phyloP scores from a whole-genome alignment of 805 yeast species.

The Komagataella mondaviorum region DNA sequence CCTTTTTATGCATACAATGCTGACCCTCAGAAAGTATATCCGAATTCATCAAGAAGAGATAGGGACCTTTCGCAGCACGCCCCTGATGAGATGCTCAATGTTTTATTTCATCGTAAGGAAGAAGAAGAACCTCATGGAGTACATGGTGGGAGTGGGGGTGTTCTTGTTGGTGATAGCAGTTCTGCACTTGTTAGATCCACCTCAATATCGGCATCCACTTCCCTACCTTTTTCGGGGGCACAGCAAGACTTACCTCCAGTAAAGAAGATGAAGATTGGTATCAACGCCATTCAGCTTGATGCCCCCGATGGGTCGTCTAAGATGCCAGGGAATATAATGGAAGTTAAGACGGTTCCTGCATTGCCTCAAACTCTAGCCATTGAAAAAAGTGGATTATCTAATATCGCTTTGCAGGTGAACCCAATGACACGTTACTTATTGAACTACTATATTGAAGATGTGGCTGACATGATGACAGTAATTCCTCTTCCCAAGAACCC shows the following conservation, averaged over 20 bases:
- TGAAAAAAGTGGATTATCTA: constrained; percentile 33
- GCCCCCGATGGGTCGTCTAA: constrained; percentile 23
- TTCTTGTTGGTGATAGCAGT: not conserved
- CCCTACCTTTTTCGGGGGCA: not conserved
- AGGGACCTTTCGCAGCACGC: not conserved
- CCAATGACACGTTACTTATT: constrained; percentile 63
- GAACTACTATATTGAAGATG: constrained; percentile 59
- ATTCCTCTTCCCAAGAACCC: constrained; percentile 64
- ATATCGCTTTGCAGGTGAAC: constrained; percentile 47
- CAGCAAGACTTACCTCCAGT: not conserved
- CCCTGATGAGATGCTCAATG: constrained; percentile 34
- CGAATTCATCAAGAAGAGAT: not conserved
- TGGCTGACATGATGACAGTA: constrained; percentile 63
- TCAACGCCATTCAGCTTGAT: constrained; percentile 26
- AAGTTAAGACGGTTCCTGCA: constrained; percentile 27
- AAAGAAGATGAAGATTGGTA: constrained; percentile 3
- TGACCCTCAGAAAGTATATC: not conserved
- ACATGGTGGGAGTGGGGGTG: not conserved
- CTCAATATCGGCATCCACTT: not conserved
- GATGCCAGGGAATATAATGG: constrained; percentile 45
- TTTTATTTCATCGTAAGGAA: constrained; percentile 28
- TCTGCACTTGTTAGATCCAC: not conserved
- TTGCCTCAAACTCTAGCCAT: constrained; percentile 28
- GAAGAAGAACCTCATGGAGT: not conserved
- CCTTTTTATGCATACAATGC: not conserved